Percentiles rank a stretch among this genome's conserved stretches.
phyloP scores from a whole-genome alignment of 441 rosid species.

The Raphanus hybrid region DNA sequence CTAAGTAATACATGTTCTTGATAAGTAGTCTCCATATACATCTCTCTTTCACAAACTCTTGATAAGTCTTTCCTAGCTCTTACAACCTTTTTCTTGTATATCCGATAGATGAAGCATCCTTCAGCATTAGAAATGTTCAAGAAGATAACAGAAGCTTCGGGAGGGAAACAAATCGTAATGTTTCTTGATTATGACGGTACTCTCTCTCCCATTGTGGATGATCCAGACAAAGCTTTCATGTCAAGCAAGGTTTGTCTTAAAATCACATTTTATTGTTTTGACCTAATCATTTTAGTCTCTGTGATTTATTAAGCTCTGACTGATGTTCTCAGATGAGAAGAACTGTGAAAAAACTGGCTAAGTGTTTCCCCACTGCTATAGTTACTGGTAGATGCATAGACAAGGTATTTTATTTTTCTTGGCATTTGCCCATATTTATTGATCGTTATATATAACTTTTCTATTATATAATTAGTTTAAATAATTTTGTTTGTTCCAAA shows the following conservation, averaged over 20 bases:
- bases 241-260: slow-evolving; percentile 64
- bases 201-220: slow-evolving; percentile 88
- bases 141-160: slow-evolving; percentile 67
- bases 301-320: not conserved
- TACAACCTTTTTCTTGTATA: not conserved
- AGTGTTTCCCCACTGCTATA: slow-evolving; percentile 85
- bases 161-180: slow-evolving; percentile 90
- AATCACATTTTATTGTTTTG: not conserved
- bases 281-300: not conserved
- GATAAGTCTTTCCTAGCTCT: not conserved
- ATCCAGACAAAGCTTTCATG: slow-evolving; percentile 95
- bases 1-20: slow-evolving; percentile 9
- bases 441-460: not conserved
- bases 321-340: slow-evolving; percentile 70
- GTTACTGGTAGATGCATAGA: slow-evolving; percentile 94
- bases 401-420: slow-evolving; percentile 67
- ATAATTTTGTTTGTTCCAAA: slow-evolving; percentile 25
- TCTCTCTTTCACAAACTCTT: slow-evolving; percentile 3
- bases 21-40: slow-evolving; percentile 44
- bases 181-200: slow-evolving; percentile 95
- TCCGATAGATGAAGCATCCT: slow-evolving; percentile 67
- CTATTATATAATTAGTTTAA: not conserved
- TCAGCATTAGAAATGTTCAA: slow-evolving; percentile 85
- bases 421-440: not conserved
- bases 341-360: slow-evolving; percentile 73